A percentile compares a stretch with the other conserved stretches of the same genome.
These are phyloP conservation scores for Fusarium sp. DNA, from an alignment of 2,329 filamentous ascomycete species.

Conservation along the genomic window DNA sequence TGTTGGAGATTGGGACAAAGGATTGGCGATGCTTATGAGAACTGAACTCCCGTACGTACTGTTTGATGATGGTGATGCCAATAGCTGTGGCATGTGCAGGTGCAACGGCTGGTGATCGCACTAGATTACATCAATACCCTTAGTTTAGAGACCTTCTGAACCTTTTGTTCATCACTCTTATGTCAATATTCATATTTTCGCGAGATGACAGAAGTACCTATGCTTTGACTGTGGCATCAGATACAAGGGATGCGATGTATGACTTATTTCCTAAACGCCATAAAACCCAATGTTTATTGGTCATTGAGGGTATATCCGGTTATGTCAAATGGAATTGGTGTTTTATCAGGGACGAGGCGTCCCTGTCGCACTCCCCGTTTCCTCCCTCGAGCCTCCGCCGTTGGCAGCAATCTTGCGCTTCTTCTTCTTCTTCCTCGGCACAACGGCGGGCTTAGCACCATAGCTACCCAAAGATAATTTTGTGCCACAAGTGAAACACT, in stretches of 20 bases:
- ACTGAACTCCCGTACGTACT: background rate
- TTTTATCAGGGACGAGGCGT: conserved; percentile 63
- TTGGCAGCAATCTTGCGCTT: conserved; percentile 74
- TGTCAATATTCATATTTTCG: background rate
- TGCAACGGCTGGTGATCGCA: conserved; percentile 3
- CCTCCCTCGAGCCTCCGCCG: conserved; percentile 63
- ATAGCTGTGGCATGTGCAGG: background rate
- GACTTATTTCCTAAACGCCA: background rate
- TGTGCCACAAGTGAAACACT: conserved; percentile 87
- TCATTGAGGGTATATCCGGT: conserved; percentile 44
- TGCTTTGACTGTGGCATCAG: background rate
- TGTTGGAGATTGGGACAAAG: conserved; percentile 1
- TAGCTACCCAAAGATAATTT: conserved; percentile 81
- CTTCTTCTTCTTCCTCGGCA: conserved; percentile 80
- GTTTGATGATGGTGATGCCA: background rate
- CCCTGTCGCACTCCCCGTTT: conserved; percentile 70
- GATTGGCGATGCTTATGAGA: background rate
- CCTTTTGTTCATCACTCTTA: background rate
- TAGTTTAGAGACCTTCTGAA: conserved; percentile 42
- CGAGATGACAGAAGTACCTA: too few species aligned
- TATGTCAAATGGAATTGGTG: conserved; percentile 9
- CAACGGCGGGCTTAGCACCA: conserved; percentile 80
- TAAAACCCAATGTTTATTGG: background rate
- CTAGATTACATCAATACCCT: conserved; percentile 47
- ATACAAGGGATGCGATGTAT: background rate